Percentiles rank a stretch among this genome's conserved stretches.
These are phyloP conservation scores for Melanomma pulvis-pyrius DNA, from an alignment of 495 filamentous ascomycete genomes.

Conservation along the genomic window DNA sequence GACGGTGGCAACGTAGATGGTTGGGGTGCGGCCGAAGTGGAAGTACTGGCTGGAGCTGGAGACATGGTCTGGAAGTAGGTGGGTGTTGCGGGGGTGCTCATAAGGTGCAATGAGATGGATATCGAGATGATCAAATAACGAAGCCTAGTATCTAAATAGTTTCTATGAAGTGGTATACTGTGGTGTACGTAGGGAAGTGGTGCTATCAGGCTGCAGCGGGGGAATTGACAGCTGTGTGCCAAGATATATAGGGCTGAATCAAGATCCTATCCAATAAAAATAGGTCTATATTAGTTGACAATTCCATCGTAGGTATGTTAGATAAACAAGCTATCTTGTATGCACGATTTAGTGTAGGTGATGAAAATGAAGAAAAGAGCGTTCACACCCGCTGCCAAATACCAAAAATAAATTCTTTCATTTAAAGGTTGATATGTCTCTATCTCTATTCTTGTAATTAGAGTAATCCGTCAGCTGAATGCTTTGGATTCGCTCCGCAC, in stretches of 20 bases:
- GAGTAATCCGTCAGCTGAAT: too few species aligned
- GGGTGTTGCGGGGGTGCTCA: slow-evolving; percentile 32
- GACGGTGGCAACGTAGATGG: slow-evolving; percentile 14
- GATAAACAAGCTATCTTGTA: not conserved
- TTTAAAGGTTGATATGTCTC: too few species aligned
- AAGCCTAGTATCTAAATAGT: too few species aligned
- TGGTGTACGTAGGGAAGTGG: not conserved
- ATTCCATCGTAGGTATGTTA: not conserved
- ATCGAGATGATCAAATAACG: too few species aligned
- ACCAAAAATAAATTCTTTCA: too few species aligned
- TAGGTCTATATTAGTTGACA: not conserved
- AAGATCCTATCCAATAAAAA: not conserved
- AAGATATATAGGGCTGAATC: slow-evolving; percentile 21
- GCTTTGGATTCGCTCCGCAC: not conserved
- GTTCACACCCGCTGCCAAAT: too few species aligned
- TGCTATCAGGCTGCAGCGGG: not conserved
- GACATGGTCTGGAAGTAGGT: slow-evolving; percentile 39
- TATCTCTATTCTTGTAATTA: too few species aligned
- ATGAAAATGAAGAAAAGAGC: too few species aligned
- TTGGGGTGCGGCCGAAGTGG: slow-evolving; percentile 16
- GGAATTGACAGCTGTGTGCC: not conserved
- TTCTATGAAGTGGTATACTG: not conserved
- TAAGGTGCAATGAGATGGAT: slow-evolving; percentile 2
- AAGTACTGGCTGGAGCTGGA: not conserved
- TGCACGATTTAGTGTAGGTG: not conserved